Conservation (phyloP, 352 stramenopile genomes). For the Pythium phragmiticola region DNA sequence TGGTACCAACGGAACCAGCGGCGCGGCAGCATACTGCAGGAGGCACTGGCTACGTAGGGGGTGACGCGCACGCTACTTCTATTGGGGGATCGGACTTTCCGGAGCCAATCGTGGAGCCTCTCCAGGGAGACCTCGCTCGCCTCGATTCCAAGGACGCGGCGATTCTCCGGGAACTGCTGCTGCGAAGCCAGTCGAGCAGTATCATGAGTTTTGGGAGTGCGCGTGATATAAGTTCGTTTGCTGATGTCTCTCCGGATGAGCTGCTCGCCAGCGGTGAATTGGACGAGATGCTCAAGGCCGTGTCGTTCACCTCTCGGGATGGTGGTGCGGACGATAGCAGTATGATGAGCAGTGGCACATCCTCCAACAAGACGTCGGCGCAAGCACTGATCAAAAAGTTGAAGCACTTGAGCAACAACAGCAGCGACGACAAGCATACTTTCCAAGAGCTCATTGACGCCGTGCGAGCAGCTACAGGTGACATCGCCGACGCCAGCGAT, state of each 20-base stretch:
- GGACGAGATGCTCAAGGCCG: conserved; percentile 71
- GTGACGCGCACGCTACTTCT: not conserved
- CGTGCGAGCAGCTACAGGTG: conserved; percentile 22
- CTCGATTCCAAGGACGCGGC: conserved; percentile 61
- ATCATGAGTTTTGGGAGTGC: conserved; percentile 66
- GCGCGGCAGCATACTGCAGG: not conserved
- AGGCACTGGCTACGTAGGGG: not conserved
- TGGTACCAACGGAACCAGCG: conserved; percentile 9
- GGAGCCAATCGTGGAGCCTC: conserved; percentile 62
- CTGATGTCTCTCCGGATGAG: conserved; percentile 75
- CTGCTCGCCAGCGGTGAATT: conserved; percentile 74
- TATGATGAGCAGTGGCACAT: conserved; percentile 8
- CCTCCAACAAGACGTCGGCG: conserved; percentile 22
- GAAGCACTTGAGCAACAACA: conserved; percentile 41
- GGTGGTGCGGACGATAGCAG: conserved; percentile 18
- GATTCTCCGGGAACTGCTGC: conserved; percentile 61
- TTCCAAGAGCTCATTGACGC: conserved; percentile 66
- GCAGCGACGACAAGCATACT: conserved; percentile 60
- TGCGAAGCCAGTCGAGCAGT: conserved; percentile 64
- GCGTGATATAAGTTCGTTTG: conserved; percentile 51
- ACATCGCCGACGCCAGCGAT: not conserved
- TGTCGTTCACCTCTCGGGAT: conserved; percentile 54
- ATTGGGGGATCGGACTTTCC: conserved; percentile 31
- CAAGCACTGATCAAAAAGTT: conserved; percentile 43
- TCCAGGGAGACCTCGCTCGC: conserved; percentile 51